Percentiles rank a stretch among this genome's conserved stretches.
Conservation (phyloP, 257 asterid species). For the Striga asiatica region DNA sequence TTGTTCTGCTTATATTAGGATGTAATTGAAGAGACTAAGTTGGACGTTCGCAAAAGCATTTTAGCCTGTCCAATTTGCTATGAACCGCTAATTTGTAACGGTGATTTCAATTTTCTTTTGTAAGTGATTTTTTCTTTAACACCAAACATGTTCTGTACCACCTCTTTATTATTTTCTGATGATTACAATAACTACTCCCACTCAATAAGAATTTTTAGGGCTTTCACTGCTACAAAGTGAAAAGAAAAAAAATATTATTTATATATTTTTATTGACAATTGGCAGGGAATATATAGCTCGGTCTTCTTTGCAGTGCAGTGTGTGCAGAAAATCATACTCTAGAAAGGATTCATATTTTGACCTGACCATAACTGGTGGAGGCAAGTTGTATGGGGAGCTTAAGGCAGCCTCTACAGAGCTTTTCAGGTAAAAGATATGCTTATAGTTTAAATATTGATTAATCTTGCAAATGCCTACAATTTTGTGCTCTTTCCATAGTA, state of each 20-base stretch:
- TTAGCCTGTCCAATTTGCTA: slow-evolving; percentile 86
- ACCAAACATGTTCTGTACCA: background rate
- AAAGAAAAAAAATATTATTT: too few species aligned
- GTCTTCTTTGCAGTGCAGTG: slow-evolving; percentile 41
- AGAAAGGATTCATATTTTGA: slow-evolving; percentile 57
- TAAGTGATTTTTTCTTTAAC: slow-evolving; percentile 24
- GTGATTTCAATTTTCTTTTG: slow-evolving; percentile 31
- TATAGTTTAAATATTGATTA: background rate
- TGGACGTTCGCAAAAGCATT: slow-evolving; percentile 29
- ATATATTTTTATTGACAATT: slow-evolving; percentile 1
- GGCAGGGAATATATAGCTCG: slow-evolving; percentile 42
- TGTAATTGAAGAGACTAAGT: slow-evolving; percentile 33
- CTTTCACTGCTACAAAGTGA: background rate
- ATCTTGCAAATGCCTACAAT: too few species aligned
- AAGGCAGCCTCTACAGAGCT: slow-evolving; percentile 64
- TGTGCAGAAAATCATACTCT: slow-evolving; percentile 52
- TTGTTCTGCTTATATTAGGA: slow-evolving; percentile 31
- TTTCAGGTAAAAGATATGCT: slow-evolving; percentile 39
- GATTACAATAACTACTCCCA: background rate
- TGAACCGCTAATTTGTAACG: slow-evolving; percentile 27
- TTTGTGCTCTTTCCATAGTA: too few species aligned
- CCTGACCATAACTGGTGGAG: slow-evolving; percentile 48
- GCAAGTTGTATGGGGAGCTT: slow-evolving; percentile 57
- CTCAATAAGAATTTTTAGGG: background rate
- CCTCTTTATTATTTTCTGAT: background rate